Percentiles rank a stretch among this genome's conserved stretches.
phyloP scores from a whole-genome alignment of 306 rosid species.

The Dicorynia guianensis region DNA sequence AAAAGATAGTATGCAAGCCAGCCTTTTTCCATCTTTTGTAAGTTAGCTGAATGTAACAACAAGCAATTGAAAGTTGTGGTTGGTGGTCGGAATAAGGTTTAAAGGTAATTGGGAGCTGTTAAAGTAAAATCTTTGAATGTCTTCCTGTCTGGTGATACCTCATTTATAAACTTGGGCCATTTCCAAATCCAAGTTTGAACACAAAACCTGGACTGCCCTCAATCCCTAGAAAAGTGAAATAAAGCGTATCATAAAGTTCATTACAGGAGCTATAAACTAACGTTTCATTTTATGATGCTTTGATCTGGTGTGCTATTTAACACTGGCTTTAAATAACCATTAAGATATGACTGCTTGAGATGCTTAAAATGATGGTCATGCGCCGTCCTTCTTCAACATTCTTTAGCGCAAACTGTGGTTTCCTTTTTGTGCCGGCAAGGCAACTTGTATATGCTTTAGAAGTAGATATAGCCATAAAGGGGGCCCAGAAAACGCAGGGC shows the following conservation, averaged over 20 bases:
- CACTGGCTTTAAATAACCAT: conserved; percentile 13
- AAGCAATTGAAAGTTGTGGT: conserved; percentile 38
- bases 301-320: neutral
- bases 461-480: neutral
- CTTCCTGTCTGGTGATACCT: conserved; percentile 54
- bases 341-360: neutral
- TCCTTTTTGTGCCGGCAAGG: neutral
- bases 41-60: conserved; percentile 37
- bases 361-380: conserved; percentile 35
- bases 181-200: conserved; percentile 36
- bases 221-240: neutral
- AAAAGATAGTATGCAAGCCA: neutral
- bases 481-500: conserved; percentile 25
- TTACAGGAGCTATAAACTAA: neutral
- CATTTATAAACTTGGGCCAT: neutral
- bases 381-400: conserved; percentile 33
- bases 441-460: neutral
- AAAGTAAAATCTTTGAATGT: conserved; percentile 52
- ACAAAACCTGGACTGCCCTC: neutral
- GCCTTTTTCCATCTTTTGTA: conserved; percentile 31
- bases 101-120: conserved; percentile 38
- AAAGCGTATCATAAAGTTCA: conserved; percentile 24
- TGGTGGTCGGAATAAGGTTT: conserved; percentile 49
- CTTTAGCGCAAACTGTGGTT: conserved; percentile 11
- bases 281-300: neutral